Base-by-base conservation (phyloP, 1,139 yeast species). In the Pichiaceae sp. region DNA sequence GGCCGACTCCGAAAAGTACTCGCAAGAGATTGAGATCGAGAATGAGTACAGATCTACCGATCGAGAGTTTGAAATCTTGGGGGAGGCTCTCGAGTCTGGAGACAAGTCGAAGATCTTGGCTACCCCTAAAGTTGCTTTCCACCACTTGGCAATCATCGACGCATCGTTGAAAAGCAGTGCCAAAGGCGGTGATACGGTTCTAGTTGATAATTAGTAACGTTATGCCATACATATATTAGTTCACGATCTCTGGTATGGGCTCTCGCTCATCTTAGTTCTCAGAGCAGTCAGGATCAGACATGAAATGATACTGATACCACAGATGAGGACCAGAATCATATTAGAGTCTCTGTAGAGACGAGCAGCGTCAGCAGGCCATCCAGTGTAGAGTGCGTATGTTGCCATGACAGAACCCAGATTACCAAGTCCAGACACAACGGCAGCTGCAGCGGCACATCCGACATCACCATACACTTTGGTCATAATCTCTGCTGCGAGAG, bases 141-240 rank as follows among this genome's bases (percentile, higher is more conserved):
- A 87, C 60, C 96, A 89, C 58, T 75, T 87, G 59, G 95, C 96
- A 8, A 73, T 85, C 49, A 75, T 89, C 41, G 93, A 75, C 38
- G 96, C 96, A 31, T 83, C 85, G 44, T 61, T 89, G 33, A 79
- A 81, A 44, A 79, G 93, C 29, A 56, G 68, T 31, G 62, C 68
- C 34, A 64, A 67, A 38, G 35, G 45, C 16, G 95, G 95, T 46
- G 59, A 64, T 38, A 60, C 71, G 31, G 78, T 78, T 24, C 58
- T 9, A 5, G 26, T 33, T 20, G 18, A 11, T 11, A 26, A 32
- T 29, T 16, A 20, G 7, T 32, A 32, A 25, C 6, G 6, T 17
- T 24, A 7, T n/a, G 8, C 17, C 12, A 16, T 24, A 14, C 11
- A 32, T 24, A 25, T 26, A 12, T 25, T 11, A 7, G 11, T 7